These are phyloP conservation scores for Willaertia magna DNA, from an alignment of 208 protist species.

Conservation along the genomic window DNA sequence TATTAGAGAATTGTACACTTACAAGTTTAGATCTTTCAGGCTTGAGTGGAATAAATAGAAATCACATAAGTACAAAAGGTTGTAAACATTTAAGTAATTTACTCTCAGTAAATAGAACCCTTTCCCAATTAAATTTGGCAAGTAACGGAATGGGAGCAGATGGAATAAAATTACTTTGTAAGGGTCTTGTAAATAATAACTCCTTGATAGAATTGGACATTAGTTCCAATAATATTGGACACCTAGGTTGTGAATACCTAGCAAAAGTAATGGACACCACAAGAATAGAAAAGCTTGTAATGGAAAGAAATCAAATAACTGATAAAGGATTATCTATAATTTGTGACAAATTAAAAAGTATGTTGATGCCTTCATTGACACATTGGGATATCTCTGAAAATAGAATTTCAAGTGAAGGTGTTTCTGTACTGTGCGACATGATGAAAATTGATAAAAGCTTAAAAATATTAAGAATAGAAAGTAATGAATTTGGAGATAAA, in stretches of 20 bases:
- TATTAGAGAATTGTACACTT: conserved; percentile 69
- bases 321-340: background rate
- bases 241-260: background rate
- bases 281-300: background rate
- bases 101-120: conserved; percentile 53
- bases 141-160: conserved; percentile 63
- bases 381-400: background rate
- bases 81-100: conserved; percentile 55
- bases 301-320: background rate
- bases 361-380: background rate
- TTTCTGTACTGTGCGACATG: background rate
- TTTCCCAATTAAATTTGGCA: conserved; percentile 63
- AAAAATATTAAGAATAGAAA: background rate
- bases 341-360: background rate
- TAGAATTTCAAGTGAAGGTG: background rate
- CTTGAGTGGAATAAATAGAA: conserved; percentile 61
- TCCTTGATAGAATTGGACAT: conserved; percentile 63
- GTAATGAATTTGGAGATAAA: conserved; percentile 38
- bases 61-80: conserved; percentile 66
- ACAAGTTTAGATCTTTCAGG: conserved; percentile 65
- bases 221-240: conserved; percentile 57
- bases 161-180: conserved; percentile 37
- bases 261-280: background rate
- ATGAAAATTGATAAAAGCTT: background rate
- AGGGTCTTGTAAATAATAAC: conserved; percentile 47